Percentiles rank a stretch among this genome's conserved stretches.
Evolutionary conservation across 73 alveolate genomes (phyloP).

Genomic region (Stentor roeselii): DNA sequence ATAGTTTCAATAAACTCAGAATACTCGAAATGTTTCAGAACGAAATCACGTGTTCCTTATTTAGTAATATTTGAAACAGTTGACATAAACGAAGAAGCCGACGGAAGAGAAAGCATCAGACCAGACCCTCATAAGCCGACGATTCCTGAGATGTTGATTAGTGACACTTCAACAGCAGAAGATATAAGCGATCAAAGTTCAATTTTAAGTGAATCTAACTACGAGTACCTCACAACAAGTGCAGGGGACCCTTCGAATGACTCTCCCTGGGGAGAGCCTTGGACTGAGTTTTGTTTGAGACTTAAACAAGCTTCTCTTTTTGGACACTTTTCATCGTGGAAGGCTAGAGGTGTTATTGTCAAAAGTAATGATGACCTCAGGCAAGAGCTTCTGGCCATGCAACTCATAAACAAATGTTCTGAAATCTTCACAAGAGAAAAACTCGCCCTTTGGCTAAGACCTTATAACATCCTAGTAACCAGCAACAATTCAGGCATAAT

Average conservation of each 20-base stretch:
- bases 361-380: slow-evolving; percentile 84
- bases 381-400: slow-evolving; percentile 90
- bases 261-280: slow-evolving; percentile 31
- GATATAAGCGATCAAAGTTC: not conserved
- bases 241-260: not conserved
- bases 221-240: not conserved
- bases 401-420: slow-evolving; percentile 63
- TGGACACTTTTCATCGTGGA: slow-evolving; percentile 73
- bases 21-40: slow-evolving; percentile 65
- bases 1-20: slow-evolving; percentile 67
- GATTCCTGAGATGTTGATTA: not conserved
- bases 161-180: not conserved
- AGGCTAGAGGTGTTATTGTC: slow-evolving; percentile 61
- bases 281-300: slow-evolving; percentile 66
- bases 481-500: slow-evolving; percentile 78
- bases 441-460: slow-evolving; percentile 59
- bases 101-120: not conserved
- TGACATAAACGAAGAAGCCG: slow-evolving; percentile 30
- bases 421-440: slow-evolving; percentile 63
- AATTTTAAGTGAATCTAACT: not conserved
- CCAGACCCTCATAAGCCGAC: not conserved
- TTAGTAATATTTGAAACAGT: slow-evolving; percentile 55
- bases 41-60: slow-evolving; percentile 86
- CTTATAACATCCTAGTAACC: slow-evolving; percentile 81
- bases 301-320: slow-evolving; percentile 75